Base-by-base conservation (phyloP, 306 rosid species). In the Casuarina glauca region DNA sequence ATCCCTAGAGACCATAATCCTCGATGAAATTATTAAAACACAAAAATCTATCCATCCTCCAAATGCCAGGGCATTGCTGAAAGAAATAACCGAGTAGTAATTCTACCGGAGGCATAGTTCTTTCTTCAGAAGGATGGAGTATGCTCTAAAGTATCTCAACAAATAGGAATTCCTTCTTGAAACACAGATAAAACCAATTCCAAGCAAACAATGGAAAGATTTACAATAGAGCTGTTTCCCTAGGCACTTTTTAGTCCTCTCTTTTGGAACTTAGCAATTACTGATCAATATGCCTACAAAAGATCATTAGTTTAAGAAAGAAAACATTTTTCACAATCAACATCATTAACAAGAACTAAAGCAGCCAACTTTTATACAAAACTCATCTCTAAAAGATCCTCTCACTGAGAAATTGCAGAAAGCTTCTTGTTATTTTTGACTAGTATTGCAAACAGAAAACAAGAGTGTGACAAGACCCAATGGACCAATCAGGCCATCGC, bases 341-440 rank as follows among this genome's bases (percentile, higher is more conserved):
- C 63, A 6, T 19, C 63, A 8, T 51, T 13, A 4, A 51, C 13
- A 20, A 26, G 46, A 9, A 63, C 13, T 39, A 17, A 41, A 61
- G 44, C 41, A 61, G 43, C 69, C 50, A 20, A 16, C 46, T 61
- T 75, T 75, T 0, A 62, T 3, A 50, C 58, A 76, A 67, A 68
- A 53, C 68, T 53, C 52, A 68, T 19, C 73, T 35, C 17, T 15
- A 36, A 19, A 36, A 62, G 54, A 5, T 75, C 6, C 35, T 61
- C 9, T 3, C 36, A 3, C 8, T 5, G 39, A n/a, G 38, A n/a
- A 35, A 15, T 45, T 62, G 5, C 32, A 66, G 16, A 16, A 36
- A 12, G 69, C 16, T 62, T 57, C 38, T 57, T 61, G 6, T 35
- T 12, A 61, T 9, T 12, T 61, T 57, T 57, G 3, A 57, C 38